Percentiles rank a stretch among this genome's conserved stretches.
Evolutionary conservation across 2,329 filamentous ascomycete genomes (phyloP).

Genomic region (Fusarium sublunatum): DNA sequence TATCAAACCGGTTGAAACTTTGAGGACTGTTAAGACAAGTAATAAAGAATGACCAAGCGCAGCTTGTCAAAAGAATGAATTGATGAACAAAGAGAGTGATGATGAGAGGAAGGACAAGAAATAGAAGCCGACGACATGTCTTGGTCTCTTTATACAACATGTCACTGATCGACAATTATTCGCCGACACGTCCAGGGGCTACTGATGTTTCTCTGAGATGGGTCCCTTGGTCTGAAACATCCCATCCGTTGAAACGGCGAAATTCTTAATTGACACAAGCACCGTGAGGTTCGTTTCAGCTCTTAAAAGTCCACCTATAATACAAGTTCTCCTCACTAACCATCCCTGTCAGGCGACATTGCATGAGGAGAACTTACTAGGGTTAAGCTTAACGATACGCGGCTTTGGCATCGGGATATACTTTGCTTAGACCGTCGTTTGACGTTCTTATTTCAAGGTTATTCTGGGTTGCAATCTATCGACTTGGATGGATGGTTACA

Average conservation of each 20-base stretch:
- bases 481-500: too few species aligned
- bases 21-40: conserved; percentile 6
- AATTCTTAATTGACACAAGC: conserved; percentile 37
- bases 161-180: conserved; percentile 20
- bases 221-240: conserved; percentile 23
- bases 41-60: conserved; percentile 42
- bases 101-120: conserved; percentile 25
- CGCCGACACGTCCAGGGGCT: neutral
- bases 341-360: conserved; percentile 3
- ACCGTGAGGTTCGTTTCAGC: conserved; percentile 24
- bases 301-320: conserved; percentile 37
- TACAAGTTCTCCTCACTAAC: neutral
- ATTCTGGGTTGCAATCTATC: too few species aligned
- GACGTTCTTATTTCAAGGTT: too few species aligned
- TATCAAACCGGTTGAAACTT: conserved; percentile 43
- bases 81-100: conserved; percentile 33
- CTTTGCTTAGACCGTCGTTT: neutral
- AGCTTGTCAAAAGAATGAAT: conserved; percentile 44
- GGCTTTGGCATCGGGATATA: neutral
- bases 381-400: conserved; percentile 23
- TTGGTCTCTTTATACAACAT: conserved; percentile 32
- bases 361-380: conserved; percentile 24
- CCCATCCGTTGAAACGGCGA: conserved; percentile 29
- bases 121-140: neutral
- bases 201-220: neutral